Evolutionary conservation across 2,329 filamentous ascomycete species (phyloP), one percentile per base, ranked within the genome.

Genomic region (Beauveria sp.): DNA sequence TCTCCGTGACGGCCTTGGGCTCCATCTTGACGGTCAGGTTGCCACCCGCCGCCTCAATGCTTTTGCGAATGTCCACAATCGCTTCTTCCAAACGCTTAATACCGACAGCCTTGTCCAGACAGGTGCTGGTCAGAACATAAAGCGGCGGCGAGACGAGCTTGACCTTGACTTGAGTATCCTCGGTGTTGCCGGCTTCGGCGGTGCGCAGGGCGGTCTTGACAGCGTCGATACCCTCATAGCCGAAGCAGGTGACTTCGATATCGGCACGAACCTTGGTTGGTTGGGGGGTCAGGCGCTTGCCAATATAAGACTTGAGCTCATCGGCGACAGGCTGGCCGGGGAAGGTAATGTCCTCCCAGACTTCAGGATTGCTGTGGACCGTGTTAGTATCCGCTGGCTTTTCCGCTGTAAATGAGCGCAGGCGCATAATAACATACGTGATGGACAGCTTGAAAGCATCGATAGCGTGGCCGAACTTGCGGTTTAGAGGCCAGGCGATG

Each of bases 371-470:
- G 65, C 89, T 93, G 54, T 22, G 42, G n/a, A 28, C 7, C 3
- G 45, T 46, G 66, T 69, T 55, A 69, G 65, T 38, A 63, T 38
- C 5, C n/a, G 26, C 10, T 22, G 18, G 3, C 20, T 40, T 20
- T 9, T 16, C 22, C 28, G 3, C 5, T 14, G 10, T 16, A 42
- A 9, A 14, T 12, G 7, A 18, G 8, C 6, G 24, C 24, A 28
- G 34, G 28, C 22, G 16, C 16, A 20, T 43, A 26, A 12, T 1
- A 38, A 77, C 86, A 70, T 80, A 92, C 89, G 95, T 98, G 80
- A 99, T 99, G 67, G 92, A 96, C 65, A 98, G 88, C 83, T 98
- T 99, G 84, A 99, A 99, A 12, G 96, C 95, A 74, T 99, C 95
- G 67, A 98, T 91, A 14, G 93, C 87, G 77, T 98, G 93, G 58